Base-by-base conservation (phyloP, 192 early-diverging fungal genomes). In the Backusella macrospora region DNA sequence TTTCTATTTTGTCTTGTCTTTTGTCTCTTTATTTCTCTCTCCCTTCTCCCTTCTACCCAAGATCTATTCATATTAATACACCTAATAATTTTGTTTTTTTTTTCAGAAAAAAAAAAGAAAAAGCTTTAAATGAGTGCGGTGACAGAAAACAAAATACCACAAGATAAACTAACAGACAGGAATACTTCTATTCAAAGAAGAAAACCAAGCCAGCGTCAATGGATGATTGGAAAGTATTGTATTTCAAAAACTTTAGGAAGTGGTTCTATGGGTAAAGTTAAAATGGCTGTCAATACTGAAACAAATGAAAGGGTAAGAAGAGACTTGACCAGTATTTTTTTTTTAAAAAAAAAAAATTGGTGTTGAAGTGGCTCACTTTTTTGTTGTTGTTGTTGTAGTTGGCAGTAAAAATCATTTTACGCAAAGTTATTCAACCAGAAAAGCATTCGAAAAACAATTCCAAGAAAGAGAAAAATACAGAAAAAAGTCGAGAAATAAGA, bases 391-490 rank as follows among this genome's bases (percentile, higher is more conserved):
- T 46, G n/a, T 15, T 38, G 23, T 81, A 87, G 78, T 84, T 85
- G 49, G 90, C 90, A 37, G 79, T 91, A 67, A 91, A 91, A 82
- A 88, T 91, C 65, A 91, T 91, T 44, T 73, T 67, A 10, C 52
- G 52, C 21, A 59, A 59, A 59, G 52, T 59, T 4, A 59, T 59
- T 26, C 52, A 59, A 26, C 18, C 52, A 0, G 52, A 59, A 10
- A 59, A 59, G 4, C 6, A 59, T 4, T 21, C 52, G 5, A 59
- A 26, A 59, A 43, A 62, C 3, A 39, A 8, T 62, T 15, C 14
- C 34, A 62, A 62, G n/a, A 62, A 10, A 62, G 49, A 38, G 14
- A 55, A 15, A 42, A 34, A 42, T n/a, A 18, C 34, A 78, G 43
- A 81, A 76, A 49, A 89, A 79, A 65, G 77, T 72, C 15, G 85